Evolutionary conservation across 768 basidiomycete genomes (phyloP).

Genomic region (Phylloporus arenicola): DNA sequence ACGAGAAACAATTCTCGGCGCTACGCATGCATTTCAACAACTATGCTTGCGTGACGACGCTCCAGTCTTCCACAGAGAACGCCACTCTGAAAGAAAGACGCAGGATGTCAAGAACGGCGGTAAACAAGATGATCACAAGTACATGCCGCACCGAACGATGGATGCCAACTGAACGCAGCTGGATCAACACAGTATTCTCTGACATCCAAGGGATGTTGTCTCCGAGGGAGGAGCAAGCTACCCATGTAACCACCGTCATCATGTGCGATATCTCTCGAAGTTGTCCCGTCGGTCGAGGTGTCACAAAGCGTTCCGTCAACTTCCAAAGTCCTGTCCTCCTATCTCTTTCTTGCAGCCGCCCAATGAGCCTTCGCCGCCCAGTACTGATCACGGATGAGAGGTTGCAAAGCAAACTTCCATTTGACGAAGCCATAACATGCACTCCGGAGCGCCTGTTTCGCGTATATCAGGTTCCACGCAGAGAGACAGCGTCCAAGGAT

Average conservation of each 20-base stretch:
- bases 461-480: slow-evolving; percentile 15
- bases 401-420: slow-evolving; percentile 14
- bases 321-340: slow-evolving; percentile 14
- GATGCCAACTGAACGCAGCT: slow-evolving; percentile 21
- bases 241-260: slow-evolving; percentile 17
- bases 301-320: slow-evolving; percentile 10
- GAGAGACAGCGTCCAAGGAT: background rate
- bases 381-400: slow-evolving; percentile 2
- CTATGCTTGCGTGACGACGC: slow-evolving; percentile 38
- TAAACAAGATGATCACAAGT: slow-evolving; percentile 18
- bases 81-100: slow-evolving; percentile 11
- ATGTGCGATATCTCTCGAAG: slow-evolving; percentile 17
- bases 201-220: slow-evolving; percentile 18
- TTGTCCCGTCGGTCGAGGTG: background rate
- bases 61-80: slow-evolving; percentile 8
- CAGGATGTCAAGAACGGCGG: slow-evolving; percentile 16
- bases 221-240: slow-evolving; percentile 1
- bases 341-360: slow-evolving; percentile 1
- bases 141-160: slow-evolving; percentile 19
- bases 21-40: slow-evolving; percentile 31
- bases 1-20: slow-evolving; percentile 24
- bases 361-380: slow-evolving; percentile 13
- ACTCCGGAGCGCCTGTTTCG: slow-evolving; percentile 15
- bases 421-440: slow-evolving; percentile 12
- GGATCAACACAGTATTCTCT: slow-evolving; percentile 17